Percentiles rank a stretch among this genome's conserved stretches.
Conservation (phyloP, 2,329 filamentous ascomycete genomes). For the Teratosphaeria zuluensis region DNA sequence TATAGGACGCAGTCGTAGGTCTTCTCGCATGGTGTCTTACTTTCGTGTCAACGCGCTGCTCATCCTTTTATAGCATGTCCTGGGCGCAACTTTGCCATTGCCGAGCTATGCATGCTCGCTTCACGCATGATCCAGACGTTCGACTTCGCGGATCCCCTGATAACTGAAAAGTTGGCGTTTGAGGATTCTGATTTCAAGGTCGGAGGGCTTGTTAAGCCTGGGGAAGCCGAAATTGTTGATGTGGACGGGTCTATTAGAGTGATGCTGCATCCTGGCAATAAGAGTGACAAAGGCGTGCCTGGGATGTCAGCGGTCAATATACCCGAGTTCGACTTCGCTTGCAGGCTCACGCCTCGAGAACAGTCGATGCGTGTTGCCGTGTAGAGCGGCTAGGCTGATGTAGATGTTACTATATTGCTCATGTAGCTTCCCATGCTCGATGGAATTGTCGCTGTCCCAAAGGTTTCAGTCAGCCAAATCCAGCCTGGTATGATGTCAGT, state of each 20-base stretch:
- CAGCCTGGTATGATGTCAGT: no score
- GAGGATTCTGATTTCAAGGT: not conserved
- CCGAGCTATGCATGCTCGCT: not conserved
- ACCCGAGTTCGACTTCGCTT: not conserved
- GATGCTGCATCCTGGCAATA: not conserved
- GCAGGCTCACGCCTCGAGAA: not conserved
- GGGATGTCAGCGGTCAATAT: not conserved
- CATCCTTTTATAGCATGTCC: not conserved
- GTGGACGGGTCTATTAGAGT: not conserved
- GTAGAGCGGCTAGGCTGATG: no score
- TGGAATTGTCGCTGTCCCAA: no score
- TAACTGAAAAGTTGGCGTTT: not conserved
- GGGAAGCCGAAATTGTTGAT: not conserved
- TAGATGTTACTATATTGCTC: no score
- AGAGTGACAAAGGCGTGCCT: not conserved
- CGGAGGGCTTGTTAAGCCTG: not conserved
- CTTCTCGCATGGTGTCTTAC: not conserved
- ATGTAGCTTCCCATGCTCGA: no score
- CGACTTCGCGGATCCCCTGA: not conserved
- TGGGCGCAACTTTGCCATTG: not conserved
- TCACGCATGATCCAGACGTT: not conserved
- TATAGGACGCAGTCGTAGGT: not conserved
- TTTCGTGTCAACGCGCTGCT: not conserved
- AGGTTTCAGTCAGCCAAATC: no score
- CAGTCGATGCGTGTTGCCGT: no score